Evolutionary conservation across 106 monocot genomes (phyloP).

Genomic region (Dioscorea zingiberensis): DNA sequence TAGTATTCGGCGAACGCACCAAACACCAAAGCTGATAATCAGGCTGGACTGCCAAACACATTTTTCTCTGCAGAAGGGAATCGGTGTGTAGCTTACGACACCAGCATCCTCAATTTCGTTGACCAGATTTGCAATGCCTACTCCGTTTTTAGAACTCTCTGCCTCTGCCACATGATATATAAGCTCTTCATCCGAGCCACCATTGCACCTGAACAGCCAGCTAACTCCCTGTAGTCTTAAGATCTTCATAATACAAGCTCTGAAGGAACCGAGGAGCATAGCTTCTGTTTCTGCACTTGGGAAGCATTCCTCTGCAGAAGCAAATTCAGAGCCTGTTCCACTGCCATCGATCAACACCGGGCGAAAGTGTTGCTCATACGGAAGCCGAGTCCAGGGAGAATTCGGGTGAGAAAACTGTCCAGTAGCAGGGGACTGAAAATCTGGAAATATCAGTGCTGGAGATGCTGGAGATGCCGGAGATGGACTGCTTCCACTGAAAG

Average conservation of each 20-base stretch:
- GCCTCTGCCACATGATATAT: conserved; percentile 47
- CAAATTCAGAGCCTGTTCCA: conserved; percentile 9
- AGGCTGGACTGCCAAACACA: conserved; percentile 71
- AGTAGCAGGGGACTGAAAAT: conserved; percentile 33
- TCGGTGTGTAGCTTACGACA: conserved; percentile 1
- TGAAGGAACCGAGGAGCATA: conserved; percentile 53
- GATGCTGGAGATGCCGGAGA: conserved; percentile 45
- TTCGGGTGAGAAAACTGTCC: conserved; percentile 37
- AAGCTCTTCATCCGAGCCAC: conserved; percentile 70
- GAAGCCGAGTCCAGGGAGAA: conserved; percentile 82
- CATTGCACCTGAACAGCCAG: conserved; percentile 72
- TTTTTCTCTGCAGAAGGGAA: conserved; percentile 63
- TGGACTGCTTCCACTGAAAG: too few species aligned
- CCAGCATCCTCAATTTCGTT: conserved; percentile 23
- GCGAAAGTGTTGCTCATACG: conserved; percentile 84
- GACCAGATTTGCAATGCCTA: conserved; percentile 14
- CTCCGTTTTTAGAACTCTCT: conserved; percentile 32
- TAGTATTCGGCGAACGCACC: conserved; percentile 80
- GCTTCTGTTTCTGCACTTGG: conserved; percentile 59
- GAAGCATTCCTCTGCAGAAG: conserved; percentile 19
- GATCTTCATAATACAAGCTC: conserved; percentile 64
- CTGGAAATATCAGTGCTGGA: conserved; percentile 34
- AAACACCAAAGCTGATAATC: conserved; percentile 80
- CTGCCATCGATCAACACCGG: conserved; percentile 16
- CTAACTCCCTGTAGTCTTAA: conserved; percentile 82